These are phyloP conservation scores for Babesia caballi DNA, from an alignment of 169 alveolate species.

Conservation along the genomic window DNA sequence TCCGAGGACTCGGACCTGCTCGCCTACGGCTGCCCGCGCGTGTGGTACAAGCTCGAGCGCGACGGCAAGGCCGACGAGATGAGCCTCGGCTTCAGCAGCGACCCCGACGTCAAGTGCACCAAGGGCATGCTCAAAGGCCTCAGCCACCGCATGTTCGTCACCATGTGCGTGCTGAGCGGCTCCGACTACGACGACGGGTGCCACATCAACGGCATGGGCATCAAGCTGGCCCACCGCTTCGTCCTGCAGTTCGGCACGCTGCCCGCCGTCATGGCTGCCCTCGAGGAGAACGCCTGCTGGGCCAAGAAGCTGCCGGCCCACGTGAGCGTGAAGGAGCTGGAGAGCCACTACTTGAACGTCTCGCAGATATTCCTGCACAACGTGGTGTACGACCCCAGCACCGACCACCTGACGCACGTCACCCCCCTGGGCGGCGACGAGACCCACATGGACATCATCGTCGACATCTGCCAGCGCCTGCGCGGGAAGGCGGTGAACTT, in stretches of 20 bases:
- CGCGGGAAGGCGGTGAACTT: slow-evolving; percentile 8
- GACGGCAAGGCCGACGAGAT: slow-evolving; percentile 73
- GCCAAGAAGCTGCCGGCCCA: slow-evolving; percentile 68
- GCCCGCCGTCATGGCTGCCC: slow-evolving; percentile 38
- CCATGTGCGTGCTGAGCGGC: slow-evolving; percentile 78
- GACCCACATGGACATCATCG: slow-evolving; percentile 10
- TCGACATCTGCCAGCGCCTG: slow-evolving; percentile 2
- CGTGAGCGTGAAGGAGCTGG: slow-evolving; percentile 57
- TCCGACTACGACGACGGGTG: slow-evolving; percentile 76
- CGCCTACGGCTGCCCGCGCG: slow-evolving; percentile 91
- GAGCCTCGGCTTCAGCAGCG: slow-evolving; percentile 49
- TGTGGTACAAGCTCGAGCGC: slow-evolving; percentile 76
- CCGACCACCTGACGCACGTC: slow-evolving; percentile 34
- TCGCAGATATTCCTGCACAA: slow-evolving; percentile 71
- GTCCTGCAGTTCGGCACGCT: slow-evolving; percentile 61
- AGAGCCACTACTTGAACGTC: slow-evolving; percentile 58
- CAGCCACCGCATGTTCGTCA: slow-evolving; percentile 68
- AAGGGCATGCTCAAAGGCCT: slow-evolving; percentile 66
- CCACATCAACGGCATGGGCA: slow-evolving; percentile 79
- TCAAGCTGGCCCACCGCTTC: slow-evolving; percentile 69
- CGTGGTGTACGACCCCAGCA: slow-evolving; percentile 64
- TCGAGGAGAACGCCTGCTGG: slow-evolving; percentile 62
- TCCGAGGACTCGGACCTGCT: slow-evolving; percentile 93
- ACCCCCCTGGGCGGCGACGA: slow-evolving; percentile 4
- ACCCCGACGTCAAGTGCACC: slow-evolving; percentile 40